Base-by-base conservation (phyloP, 768 basidiomycete genomes). In the Tylopilus felleus region DNA sequence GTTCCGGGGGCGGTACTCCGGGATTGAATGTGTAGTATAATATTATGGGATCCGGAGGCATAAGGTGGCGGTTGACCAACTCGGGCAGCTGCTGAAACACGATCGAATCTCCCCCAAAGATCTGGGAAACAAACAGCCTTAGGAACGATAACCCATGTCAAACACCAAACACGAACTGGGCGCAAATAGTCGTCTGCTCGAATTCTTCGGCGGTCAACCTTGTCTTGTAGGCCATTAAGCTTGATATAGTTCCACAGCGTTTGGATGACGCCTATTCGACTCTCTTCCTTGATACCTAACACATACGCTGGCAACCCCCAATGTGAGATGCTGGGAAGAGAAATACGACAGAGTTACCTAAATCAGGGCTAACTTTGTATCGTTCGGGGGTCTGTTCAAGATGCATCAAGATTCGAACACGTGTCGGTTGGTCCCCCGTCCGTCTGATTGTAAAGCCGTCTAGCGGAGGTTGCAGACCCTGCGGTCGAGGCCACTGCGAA, bases 221-320 rank as follows among this genome's bases (percentile, higher is more conserved):
- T 92, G 69, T 93, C 91, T 69, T 93, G 90, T 17, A 95, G 72
- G 23, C 83, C 81, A 60, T 93, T 78, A 14, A 86, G 74, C 67
- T 94, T 96, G 73, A 97, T 88, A 61, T 95, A 93, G 63, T 88
- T 90, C 95, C 95, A 98, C 12, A 97, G 67, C 0, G 89, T 81
- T 52, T 91, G 86, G 17, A 96, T 79, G 17, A 91, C 81, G 7
- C 88, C 90, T 22, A 86, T 75, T 27, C 91, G 81, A 33, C 89
- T 92, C 27, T 91, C 93, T 65, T 97, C 90, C 60, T 88, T 87
- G 66, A 94, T 79, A 19, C 84, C 86, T 36, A 98, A 76, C 13
- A 93, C 68, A 42, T 75, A 77, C 1, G 77, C 87, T 87, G 55
- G 31, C 29, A 31, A 9, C 6, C 19, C 31, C 19, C 31, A 17